phyloP scores from a whole-genome alignment of 805 yeast genomes.

The Metschnikowia picachoensis region DNA sequence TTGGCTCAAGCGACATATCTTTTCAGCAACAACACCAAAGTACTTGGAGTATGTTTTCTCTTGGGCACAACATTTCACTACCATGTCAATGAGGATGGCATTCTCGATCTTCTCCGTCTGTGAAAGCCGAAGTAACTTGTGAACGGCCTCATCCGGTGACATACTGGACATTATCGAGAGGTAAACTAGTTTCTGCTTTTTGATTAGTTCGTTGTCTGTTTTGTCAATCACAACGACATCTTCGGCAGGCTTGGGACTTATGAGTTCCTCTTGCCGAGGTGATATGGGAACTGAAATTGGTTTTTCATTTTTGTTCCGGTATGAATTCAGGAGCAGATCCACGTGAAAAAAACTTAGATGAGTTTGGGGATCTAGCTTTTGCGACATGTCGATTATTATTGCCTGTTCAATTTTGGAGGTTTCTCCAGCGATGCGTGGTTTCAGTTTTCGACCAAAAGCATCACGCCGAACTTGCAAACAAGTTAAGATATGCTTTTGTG shows the following conservation, averaged over 20 bases:
- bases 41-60: constrained; percentile 83
- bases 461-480: constrained; percentile 14
- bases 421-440: constrained; percentile 52
- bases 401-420: constrained; percentile 59
- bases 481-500: constrained; percentile 8
- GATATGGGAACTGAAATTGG: neutral
- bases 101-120: constrained; percentile 17
- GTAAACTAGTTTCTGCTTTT: constrained; percentile 73
- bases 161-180: constrained; percentile 83
- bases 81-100: constrained; percentile 58
- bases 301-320: constrained; percentile 32
- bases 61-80: constrained; percentile 77
- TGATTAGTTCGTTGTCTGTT: constrained; percentile 39
- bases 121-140: constrained; percentile 61
- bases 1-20: constrained; percentile 47
- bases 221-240: neutral
- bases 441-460: constrained; percentile 27
- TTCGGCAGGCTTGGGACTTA: neutral
- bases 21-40: constrained; percentile 74
- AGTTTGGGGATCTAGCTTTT: constrained; percentile 43
- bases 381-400: constrained; percentile 55
- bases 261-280: neutral
- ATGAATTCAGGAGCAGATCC: constrained; percentile 46
- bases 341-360: constrained; percentile 46
- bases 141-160: constrained; percentile 91